Percentiles rank a stretch among this genome's conserved stretches.
These are phyloP conservation scores for Ramaria sp. DNA, from an alignment of 768 basidiomycete genomes.

Conservation along the genomic window DNA sequence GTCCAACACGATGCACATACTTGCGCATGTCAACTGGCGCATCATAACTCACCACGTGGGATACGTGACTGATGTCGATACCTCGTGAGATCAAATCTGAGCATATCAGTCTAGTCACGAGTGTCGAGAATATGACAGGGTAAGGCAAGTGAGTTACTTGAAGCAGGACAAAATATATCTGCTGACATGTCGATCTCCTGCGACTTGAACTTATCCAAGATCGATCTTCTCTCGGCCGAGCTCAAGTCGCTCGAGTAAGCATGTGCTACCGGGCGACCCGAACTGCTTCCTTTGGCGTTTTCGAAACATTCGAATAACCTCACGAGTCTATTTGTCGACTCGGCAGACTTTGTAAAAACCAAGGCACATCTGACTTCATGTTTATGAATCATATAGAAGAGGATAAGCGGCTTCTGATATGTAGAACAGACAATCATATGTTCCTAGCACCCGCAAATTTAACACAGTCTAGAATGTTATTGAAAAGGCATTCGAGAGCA, in stretches of 20 bases:
- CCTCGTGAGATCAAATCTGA: slow-evolving; percentile 95
- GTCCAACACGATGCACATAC: slow-evolving; percentile 94
- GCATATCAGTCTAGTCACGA: slow-evolving; percentile 64
- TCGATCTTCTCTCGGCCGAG: slow-evolving; percentile 56
- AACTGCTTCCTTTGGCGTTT: slow-evolving; percentile 23
- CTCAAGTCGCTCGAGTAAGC: slow-evolving; percentile 86
- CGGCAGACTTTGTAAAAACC: slow-evolving; percentile 95
- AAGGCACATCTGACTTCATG: slow-evolving; percentile 57
- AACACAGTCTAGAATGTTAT: background rate
- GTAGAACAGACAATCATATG: slow-evolving; percentile 76
- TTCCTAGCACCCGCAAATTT: slow-evolving; percentile 40
- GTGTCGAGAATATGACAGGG: background rate
- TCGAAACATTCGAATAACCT: slow-evolving; percentile 77
- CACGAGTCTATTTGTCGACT: slow-evolving; percentile 77
- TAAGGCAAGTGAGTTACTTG: too few species aligned
- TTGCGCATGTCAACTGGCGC: slow-evolving; percentile 96
- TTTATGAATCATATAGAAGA: slow-evolving; percentile 75
- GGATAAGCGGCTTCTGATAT: slow-evolving; percentile 74
- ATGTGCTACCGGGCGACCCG: slow-evolving; percentile 33
- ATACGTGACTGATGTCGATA: slow-evolving; percentile 86
- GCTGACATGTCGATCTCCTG: slow-evolving; percentile 76
- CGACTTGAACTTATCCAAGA: slow-evolving; percentile 73
- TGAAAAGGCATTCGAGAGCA: background rate
- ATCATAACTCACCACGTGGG: slow-evolving; percentile 93
- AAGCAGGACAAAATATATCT: background rate